These are phyloP conservation scores for Sporodiniella umbellata DNA, from an alignment of 371 early-diverging fungal genomes.

Conservation along the genomic window DNA sequence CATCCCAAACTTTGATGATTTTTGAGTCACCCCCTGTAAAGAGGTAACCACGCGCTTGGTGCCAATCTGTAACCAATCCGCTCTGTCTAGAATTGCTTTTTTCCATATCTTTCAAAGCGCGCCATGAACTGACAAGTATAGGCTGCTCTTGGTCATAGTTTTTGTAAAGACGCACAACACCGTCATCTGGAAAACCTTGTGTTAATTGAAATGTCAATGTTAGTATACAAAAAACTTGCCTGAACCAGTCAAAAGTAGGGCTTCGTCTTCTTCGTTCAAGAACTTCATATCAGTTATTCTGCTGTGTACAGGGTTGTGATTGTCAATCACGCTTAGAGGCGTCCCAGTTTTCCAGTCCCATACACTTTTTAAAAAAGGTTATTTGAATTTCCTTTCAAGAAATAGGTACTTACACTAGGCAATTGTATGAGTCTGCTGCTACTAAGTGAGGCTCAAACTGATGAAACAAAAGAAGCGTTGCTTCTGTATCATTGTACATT, in stretches of 20 bases:
- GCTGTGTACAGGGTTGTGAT: slow-evolving; percentile 65
- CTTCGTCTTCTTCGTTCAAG: slow-evolving; percentile 88
- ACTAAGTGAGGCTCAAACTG: slow-evolving; percentile 76
- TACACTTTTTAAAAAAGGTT: slow-evolving; percentile 42
- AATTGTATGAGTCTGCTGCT: slow-evolving; percentile 65
- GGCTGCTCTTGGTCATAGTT: slow-evolving; percentile 67
- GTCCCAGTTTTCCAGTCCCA: slow-evolving; percentile 75
- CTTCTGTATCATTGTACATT: slow-evolving; percentile 59
- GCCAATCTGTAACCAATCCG: slow-evolving; percentile 77
- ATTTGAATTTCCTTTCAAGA: not conserved
- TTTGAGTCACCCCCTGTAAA: slow-evolving; percentile 74
- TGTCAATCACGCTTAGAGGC: slow-evolving; percentile 63
- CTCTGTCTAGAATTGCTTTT: slow-evolving; percentile 54
- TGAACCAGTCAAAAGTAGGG: slow-evolving; percentile 78
- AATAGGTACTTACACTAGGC: slow-evolving; percentile 31
- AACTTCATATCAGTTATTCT: slow-evolving; percentile 76
- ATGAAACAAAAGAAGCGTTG: slow-evolving; percentile 63
- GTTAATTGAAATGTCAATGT: no score
- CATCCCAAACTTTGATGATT: slow-evolving; percentile 82
- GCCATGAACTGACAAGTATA: slow-evolving; percentile 72
- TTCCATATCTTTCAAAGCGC: slow-evolving; percentile 69
- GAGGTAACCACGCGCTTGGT: slow-evolving; percentile 67
- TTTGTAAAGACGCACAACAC: slow-evolving; percentile 73
- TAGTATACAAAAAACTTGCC: no score
- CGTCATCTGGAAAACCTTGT: slow-evolving; percentile 58